These are phyloP conservation scores for Pelargonium nanum DNA, from an alignment of 345 rosid genomes.

Conservation along the genomic window DNA sequence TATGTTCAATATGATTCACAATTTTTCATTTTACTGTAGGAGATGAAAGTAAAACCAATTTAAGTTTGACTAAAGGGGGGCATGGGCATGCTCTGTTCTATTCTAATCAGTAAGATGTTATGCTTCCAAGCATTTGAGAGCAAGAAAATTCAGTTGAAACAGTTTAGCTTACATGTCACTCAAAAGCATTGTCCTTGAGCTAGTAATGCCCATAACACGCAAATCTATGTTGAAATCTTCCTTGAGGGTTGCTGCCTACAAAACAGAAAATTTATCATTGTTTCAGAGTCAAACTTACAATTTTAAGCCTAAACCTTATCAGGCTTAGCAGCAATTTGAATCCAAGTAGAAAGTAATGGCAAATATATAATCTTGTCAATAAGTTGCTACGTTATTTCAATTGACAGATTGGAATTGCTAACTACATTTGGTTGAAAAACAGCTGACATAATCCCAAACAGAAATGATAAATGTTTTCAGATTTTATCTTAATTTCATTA, in stretches of 20 bases:
- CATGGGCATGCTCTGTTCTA: too few relatives aligned
- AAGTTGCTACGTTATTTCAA: background rate
- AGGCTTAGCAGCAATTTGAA: background rate
- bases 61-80: too few relatives aligned
- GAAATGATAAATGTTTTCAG: background rate
- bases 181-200: slow-evolving; percentile 69
- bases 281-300: background rate
- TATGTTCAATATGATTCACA: too few relatives aligned
- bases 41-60: too few relatives aligned
- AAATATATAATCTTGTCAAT: too few relatives aligned
- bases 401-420: background rate
- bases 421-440: too few relatives aligned
- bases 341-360: background rate
- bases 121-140: background rate
- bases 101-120: too few relatives aligned
- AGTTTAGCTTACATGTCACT: slow-evolving; percentile 63
- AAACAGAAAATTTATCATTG: too few relatives aligned
- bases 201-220: slow-evolving; percentile 90
- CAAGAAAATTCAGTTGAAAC: background rate
- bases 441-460: too few relatives aligned
- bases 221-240: slow-evolving; percentile 93
- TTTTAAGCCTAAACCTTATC: background rate
- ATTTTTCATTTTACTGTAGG: too few relatives aligned
- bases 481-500: too few relatives aligned
- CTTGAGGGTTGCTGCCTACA: slow-evolving; percentile 68